Conservation (phyloP, 371 early-diverging fungal genomes). For the Batrachochytrium dendrobatidis region DNA sequence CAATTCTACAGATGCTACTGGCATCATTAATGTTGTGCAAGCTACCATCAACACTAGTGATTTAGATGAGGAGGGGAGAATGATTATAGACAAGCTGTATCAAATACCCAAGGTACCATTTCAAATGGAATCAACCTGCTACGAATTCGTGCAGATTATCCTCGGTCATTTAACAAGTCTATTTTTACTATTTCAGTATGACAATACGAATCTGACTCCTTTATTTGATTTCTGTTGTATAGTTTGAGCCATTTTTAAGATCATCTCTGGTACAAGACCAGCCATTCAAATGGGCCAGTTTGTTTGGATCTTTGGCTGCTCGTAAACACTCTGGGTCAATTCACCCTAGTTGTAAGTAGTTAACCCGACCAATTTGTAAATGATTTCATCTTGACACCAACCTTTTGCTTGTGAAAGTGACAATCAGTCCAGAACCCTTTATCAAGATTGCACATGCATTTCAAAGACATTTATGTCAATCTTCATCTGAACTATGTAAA, state of each 20-base stretch:
- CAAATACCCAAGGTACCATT: not conserved
- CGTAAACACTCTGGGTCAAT: no score
- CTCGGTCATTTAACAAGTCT: no score
- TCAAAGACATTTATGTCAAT: slow-evolving; percentile 13
- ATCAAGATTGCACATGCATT: slow-evolving; percentile 8
- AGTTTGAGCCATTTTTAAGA: slow-evolving; percentile 23
- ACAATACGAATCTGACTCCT: no score
- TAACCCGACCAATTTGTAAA: no score
- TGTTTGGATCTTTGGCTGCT: slow-evolving; percentile 10
- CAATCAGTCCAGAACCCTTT: slow-evolving; percentile 15
- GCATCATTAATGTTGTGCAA: not conserved
- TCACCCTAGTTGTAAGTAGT: no score
- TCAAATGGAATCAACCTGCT: no score
- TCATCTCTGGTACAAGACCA: slow-evolving; percentile 12
- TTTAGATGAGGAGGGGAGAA: not conserved
- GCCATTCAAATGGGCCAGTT: slow-evolving; percentile 14
- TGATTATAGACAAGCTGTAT: not conserved
- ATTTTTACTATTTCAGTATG: no score
- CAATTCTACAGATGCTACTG: not conserved
- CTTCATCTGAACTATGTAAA: slow-evolving; percentile 7
- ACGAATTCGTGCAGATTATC: no score
- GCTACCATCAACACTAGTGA: not conserved
- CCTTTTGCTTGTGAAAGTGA: no score
- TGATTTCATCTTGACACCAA: no score
- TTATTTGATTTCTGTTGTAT: no score